Evolutionary conservation across 495 filamentous ascomycete genomes (phyloP).

Genomic region (Achaetomiella virescens): DNA sequence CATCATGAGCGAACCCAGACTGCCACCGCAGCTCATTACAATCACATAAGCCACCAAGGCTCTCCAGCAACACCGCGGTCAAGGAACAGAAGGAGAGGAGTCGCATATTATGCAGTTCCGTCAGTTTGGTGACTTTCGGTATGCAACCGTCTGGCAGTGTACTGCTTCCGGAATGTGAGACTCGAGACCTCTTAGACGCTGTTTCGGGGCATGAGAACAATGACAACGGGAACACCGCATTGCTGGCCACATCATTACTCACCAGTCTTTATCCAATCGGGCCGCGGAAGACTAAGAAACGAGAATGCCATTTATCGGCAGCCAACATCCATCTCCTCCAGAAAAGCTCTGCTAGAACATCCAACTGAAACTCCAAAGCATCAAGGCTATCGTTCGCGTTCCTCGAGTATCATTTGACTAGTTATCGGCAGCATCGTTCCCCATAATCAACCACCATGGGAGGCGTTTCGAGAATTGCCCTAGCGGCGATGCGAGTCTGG

Average conservation of each 20-base stretch:
- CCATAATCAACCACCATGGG: slow-evolving; percentile 9
- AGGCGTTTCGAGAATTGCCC: not conserved
- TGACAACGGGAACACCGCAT: not conserved
- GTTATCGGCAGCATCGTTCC: not conserved
- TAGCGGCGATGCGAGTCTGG: slow-evolving; percentile 15
- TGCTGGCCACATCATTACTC: not conserved
- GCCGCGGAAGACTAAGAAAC: not conserved
- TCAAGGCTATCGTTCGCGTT: too few species aligned
- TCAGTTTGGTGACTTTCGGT: not conserved
- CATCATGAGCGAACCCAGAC: too few species aligned
- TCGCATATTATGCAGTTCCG: not conserved
- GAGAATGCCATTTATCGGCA: too few species aligned
- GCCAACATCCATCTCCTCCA: too few species aligned
- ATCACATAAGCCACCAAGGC: too few species aligned
- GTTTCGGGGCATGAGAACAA: not conserved
- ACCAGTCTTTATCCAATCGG: not conserved
- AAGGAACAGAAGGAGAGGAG: too few species aligned
- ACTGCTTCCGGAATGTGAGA: not conserved
- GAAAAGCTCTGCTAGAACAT: too few species aligned
- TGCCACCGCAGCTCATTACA: too few species aligned
- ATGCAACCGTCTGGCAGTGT: not conserved
- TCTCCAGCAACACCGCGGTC: too few species aligned
- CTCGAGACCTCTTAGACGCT: not conserved
- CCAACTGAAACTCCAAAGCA: too few species aligned
- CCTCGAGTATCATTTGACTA: not conserved